Base-by-base conservation (phyloP, 164 flowering plant genomes). In the Platanus orientalis region DNA sequence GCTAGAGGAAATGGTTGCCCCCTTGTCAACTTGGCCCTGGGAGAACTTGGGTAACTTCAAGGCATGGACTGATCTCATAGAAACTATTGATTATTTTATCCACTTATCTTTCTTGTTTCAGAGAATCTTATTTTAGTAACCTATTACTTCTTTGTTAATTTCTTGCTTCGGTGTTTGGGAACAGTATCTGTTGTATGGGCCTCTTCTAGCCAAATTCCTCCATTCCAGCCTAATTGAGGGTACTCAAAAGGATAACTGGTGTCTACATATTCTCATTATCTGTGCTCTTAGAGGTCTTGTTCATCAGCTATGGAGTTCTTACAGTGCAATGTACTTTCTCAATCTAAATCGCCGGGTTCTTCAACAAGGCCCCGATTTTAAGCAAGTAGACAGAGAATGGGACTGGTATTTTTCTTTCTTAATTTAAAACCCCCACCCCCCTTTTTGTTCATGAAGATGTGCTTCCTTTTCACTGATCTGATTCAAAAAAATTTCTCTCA, bases 301-400 rank as follows among this genome's bases (percentile, higher is more conserved):
- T 60, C 73, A 87, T 72, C 79, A 76, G 63, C 56, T 75, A 0
- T 92, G 96, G 94, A 64, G 62, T 61, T 56, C 81, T 21, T 84
- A 44, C 55, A 52, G 34, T 30, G 73, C 54, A 70, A 81, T 86
- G 89, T 69, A 81, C 11, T 92, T 82, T 72, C 73, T 89, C 1
- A 83, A 79, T 16, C 72, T 84, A 26, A 75, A 62, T 39, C 83
- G 78, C 14, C 64, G 82, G n/a, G 68, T 92, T 51, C 55, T 69
- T 30, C 76, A 79, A 60, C 63, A 73, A 23, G 90, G 94, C 0
- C 67, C 73, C 10, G 94, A 82, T 69, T 92, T 77, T 71, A 77
- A 86, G 60, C 96, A 92, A 71, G 84, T 92, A 20, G 96, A 89
- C 57, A 69, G 42, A 24, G 92, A 92, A 76, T 89, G 96, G 96